Base-by-base conservation (phyloP, 768 basidiomycete species). In the Naganishia vishniacii region DNA sequence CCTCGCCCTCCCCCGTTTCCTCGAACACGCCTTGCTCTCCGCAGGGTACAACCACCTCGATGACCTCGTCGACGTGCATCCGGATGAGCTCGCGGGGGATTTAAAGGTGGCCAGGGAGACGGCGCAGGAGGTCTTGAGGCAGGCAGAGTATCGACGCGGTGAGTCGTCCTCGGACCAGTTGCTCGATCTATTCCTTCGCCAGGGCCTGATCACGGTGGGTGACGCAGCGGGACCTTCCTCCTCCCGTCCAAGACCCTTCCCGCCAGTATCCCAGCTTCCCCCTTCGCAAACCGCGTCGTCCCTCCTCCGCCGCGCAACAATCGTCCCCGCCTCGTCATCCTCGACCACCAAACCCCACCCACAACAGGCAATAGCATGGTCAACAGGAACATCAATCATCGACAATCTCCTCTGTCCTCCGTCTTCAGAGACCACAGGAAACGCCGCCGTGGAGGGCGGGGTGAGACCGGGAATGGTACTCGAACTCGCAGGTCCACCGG, bases 401-500 rank as follows among this genome's bases (percentile, higher is more conserved):
- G 75, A 76, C 49, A 20, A 51, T n/a, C 68, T 76, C 11, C 69
- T 76, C 34, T 32, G 31, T 12, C 65, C 59, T 8, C 63, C 48
- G 40, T 26, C 62, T 37, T 51, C 29, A 26, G 18, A 20, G 0
- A 13, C 48, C 9, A n/a, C 28, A 12, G 48, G 29, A 20, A 42
- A 2, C 34, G 3, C 20, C 3, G 34, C n/a, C 16, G 25, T 16
- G 45, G 40, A 60, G 20, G 71, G 67, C 6, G 62, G 68, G 11
- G 65, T 75, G 29, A 32, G 42, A 6, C 74, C 73, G 15, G 74
- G 76, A 5, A 72, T 71, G 69, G 59, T 67, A 1, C 32, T 75
- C 3, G 74, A 75, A 62, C 60, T 77, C 18, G 67, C 72, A n/a
- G 69, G 71, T 18, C 74, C 76, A 25, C 76, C 76, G 0, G 76